Percentiles rank a stretch among this genome's conserved stretches.
phyloP scores from a whole-genome alignment of 2,329 filamentous ascomycete species.

The Truncatella angustata region DNA sequence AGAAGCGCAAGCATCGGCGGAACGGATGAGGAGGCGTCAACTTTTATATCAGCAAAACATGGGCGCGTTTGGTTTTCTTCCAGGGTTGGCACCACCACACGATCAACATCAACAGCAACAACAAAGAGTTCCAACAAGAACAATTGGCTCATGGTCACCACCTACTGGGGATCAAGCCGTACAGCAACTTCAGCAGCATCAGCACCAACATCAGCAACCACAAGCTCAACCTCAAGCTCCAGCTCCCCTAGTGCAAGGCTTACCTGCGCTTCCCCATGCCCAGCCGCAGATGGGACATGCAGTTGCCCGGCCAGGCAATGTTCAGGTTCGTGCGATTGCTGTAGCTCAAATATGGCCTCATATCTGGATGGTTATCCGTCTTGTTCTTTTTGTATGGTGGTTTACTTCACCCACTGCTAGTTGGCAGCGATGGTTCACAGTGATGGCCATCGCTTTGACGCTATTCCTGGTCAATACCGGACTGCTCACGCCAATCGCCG shows the following conservation, averaged over 20 bases:
- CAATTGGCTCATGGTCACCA: neutral
- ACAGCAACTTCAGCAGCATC: slow-evolving; percentile 7
- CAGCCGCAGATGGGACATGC: slow-evolving; percentile 27
- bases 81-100: neutral
- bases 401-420: slow-evolving; percentile 58
- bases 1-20: no score
- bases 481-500: slow-evolving; percentile 52
- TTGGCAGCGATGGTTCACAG: slow-evolving; percentile 58
- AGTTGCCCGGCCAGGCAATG: slow-evolving; percentile 25
- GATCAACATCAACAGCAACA: neutral
- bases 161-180: slow-evolving; percentile 6
- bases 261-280: slow-evolving; percentile 24
- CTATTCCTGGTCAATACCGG: slow-evolving; percentile 62
- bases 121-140: no score
- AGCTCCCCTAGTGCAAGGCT: slow-evolving; percentile 24
- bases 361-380: slow-evolving; percentile 58
- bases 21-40: no score
- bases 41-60: no score
- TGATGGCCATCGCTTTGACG: slow-evolving; percentile 51
- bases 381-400: slow-evolving; percentile 62
- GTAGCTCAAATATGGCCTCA: slow-evolving; percentile 54
- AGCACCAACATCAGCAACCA: slow-evolving; percentile 5
- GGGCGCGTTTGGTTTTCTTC: neutral
- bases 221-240: slow-evolving; percentile 26
- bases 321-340: slow-evolving; percentile 32